phyloP scores from a whole-genome alignment of 75 land plant species.

The Selaginella moellendorffii region DNA sequence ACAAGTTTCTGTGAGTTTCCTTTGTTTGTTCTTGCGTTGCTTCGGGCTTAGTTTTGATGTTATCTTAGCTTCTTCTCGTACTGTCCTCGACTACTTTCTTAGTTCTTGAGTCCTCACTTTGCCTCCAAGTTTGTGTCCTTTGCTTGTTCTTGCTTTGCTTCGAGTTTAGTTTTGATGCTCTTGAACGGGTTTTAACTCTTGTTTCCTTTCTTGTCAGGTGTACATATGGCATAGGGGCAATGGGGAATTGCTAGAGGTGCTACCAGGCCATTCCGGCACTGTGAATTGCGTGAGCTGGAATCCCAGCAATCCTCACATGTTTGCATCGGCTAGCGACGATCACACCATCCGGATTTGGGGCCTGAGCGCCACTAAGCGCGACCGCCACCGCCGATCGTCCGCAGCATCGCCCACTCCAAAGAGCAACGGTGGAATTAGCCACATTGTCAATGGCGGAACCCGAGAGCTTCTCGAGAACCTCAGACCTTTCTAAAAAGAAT shows the following conservation, averaged over 20 bases:
- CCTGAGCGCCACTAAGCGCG: conserved; percentile 4
- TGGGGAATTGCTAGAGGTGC: conserved; percentile 46
- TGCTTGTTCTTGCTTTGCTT: too few species aligned
- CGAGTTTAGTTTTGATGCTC: too few species aligned
- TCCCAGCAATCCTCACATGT: conserved; percentile 78
- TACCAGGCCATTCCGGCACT: conserved; percentile 86
- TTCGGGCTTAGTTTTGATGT: too few species aligned
- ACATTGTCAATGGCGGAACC: conserved; percentile 35
- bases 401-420: too few species aligned
- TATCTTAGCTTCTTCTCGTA: too few species aligned
- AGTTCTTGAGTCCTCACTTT: too few species aligned
- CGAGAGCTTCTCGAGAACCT: conserved; percentile 22
- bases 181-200: not conserved
- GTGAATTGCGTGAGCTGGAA: conserved; percentile 98
- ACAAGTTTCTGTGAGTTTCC: too few species aligned
- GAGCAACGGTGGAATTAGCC: conserved; percentile 29
- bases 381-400: not conserved
- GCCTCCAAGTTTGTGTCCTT: too few species aligned
- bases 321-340: conserved; percentile 95
- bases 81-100: too few species aligned
- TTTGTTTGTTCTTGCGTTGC: too few species aligned
- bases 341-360: conserved; percentile 89
- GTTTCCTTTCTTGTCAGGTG: conserved; percentile 34
- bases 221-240: conserved; percentile 84
- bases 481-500: conserved; percentile 20